Percentiles rank a stretch among this genome's conserved stretches.
Conservation (phyloP, 495 filamentous ascomycete species). For the Neurospora sp. region DNA sequence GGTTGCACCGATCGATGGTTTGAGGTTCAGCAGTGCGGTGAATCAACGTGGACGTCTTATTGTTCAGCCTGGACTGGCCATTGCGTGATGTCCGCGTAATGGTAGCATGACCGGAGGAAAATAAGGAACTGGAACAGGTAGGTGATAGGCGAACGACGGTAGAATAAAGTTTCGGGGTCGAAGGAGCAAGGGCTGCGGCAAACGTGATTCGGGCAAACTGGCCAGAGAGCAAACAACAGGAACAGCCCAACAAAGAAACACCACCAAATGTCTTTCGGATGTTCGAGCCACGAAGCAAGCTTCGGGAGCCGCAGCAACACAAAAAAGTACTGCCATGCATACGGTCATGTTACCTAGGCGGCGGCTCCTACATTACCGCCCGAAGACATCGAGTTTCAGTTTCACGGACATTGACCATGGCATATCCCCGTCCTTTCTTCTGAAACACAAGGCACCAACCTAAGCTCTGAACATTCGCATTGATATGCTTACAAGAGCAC, state of each 20-base stretch:
- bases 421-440: not conserved
- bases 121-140: not conserved
- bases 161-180: not conserved
- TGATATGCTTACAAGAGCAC: not conserved
- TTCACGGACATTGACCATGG: not conserved
- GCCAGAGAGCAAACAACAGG: not conserved
- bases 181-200: not conserved
- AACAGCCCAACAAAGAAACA: not conserved
- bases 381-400: not conserved
- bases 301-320: not conserved
- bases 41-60: not conserved
- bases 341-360: not conserved
- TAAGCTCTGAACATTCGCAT: not conserved
- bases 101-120: not conserved
- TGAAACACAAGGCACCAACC: not conserved
- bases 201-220: not conserved
- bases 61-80: not conserved
- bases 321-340: not conserved
- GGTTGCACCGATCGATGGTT: not conserved
- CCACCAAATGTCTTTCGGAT: not conserved
- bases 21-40: not conserved
- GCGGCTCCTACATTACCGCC: not conserved
- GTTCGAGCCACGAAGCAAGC: not conserved
- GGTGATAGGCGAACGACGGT: not conserved
- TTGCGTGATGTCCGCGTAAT: not conserved